phyloP scores from a whole-genome alignment of 306 rosid species.

The Gillenia trifoliata region DNA sequence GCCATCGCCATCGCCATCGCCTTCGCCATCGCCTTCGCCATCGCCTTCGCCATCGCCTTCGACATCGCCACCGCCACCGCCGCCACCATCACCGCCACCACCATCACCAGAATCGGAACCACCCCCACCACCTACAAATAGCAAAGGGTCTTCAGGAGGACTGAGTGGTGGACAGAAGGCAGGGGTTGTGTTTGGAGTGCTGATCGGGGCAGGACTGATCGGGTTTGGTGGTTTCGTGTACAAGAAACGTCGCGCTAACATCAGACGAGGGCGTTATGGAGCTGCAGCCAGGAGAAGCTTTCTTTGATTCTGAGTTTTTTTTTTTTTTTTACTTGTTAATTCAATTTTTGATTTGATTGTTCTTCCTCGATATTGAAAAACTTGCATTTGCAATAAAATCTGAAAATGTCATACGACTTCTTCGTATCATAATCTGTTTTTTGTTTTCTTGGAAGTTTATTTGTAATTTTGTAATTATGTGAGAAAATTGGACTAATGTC shows the following conservation, averaged over 20 bases:
- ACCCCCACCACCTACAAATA: background rate
- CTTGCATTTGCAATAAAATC: background rate
- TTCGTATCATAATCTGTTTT: background rate
- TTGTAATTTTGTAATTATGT: no score
- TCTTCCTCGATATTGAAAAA: background rate
- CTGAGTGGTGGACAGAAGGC: slow-evolving; percentile 41
- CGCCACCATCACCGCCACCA: background rate
- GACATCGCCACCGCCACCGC: background rate
- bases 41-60: background rate
- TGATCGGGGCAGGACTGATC: slow-evolving; percentile 25
- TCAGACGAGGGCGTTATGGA: slow-evolving; percentile 17
- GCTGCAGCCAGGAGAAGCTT: slow-evolving; percentile 20
- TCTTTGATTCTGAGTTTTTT: slow-evolving; percentile 8
- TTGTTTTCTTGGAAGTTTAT: background rate
- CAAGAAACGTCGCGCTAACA: slow-evolving; percentile 26
- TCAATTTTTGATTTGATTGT: background rate
- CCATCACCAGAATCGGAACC: background rate
- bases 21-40: background rate
- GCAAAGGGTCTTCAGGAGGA: slow-evolving; percentile 13
- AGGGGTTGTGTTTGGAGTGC: slow-evolving; percentile 34
- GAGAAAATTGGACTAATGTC: no score
- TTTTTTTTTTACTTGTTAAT: slow-evolving; percentile 3
- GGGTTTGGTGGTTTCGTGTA: slow-evolving; percentile 21
- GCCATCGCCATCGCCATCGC: background rate
- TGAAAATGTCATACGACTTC: background rate